These are phyloP conservation scores for Podila epicladia DNA, from an alignment of 192 early-diverging fungal genomes.

Conservation along the genomic window DNA sequence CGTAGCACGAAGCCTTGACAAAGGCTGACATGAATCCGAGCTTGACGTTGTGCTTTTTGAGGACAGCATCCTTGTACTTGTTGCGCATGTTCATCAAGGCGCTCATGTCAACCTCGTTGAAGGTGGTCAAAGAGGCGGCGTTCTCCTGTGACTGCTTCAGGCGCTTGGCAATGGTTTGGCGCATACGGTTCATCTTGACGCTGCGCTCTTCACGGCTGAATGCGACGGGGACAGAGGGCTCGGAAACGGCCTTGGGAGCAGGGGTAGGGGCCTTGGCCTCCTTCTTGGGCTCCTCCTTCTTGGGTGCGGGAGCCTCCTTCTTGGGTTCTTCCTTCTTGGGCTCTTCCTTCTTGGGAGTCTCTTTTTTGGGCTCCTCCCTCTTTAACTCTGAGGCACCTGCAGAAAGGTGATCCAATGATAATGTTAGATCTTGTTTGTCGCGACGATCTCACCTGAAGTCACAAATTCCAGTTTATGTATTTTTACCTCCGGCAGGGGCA, in stretches of 20 bases:
- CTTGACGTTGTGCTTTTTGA: constrained; percentile 96
- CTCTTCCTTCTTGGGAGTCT: constrained; percentile 50
- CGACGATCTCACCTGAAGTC: not conserved
- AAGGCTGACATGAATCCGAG: constrained; percentile 99
- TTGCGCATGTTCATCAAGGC: constrained; percentile 92
- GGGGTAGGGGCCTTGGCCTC: constrained; percentile 30
- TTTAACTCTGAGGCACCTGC: constrained; percentile 20
- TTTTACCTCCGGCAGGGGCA: constrained; percentile 66
- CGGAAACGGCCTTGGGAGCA: constrained; percentile 8
- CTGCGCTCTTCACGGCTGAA: constrained; percentile 51
- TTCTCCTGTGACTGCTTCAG: constrained; percentile 98
- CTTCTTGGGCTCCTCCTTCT: constrained; percentile 55
- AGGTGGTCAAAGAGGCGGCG: constrained; percentile 98
- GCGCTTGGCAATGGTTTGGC: constrained; percentile 90
- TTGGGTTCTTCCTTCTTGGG: constrained; percentile 51
- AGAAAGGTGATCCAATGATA: no score
- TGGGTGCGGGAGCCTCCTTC: constrained; percentile 37
- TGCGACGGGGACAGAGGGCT: constrained; percentile 57
- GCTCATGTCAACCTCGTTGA: constrained; percentile 99
- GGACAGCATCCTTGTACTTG: constrained; percentile 93
- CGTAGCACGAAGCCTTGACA: constrained; percentile 88
- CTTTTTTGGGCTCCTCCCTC: constrained; percentile 38
- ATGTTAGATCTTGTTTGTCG: not conserved
- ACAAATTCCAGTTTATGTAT: no score
- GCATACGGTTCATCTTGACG: constrained; percentile 99